These are phyloP conservation scores for Cladosporium sp. DNA, from an alignment of 2,329 filamentous ascomycete genomes.

Conservation along the genomic window DNA sequence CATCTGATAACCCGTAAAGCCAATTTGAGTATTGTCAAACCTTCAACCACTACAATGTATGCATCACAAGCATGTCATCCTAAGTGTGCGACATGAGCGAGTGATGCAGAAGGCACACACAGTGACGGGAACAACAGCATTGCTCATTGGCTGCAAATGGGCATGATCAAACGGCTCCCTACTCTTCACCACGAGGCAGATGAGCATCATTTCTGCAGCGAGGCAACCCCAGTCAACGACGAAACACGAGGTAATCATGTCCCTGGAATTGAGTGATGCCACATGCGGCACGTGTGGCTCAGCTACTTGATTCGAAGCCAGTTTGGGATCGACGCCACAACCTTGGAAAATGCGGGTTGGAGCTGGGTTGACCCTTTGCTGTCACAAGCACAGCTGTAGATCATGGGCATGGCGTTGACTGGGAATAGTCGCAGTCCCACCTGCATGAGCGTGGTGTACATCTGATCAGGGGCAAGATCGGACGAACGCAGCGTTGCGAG, in stretches of 20 bases:
- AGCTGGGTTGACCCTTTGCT: background rate
- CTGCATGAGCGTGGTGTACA: background rate
- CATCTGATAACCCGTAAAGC: background rate
- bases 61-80: background rate
- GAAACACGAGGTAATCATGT: background rate
- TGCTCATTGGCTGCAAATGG: background rate
- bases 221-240: background rate
- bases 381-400: background rate
- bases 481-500: background rate
- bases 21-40: background rate
- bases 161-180: background rate
- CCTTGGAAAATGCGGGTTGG: background rate
- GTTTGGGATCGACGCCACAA: background rate
- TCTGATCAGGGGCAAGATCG: background rate
- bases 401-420: background rate
- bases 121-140: background rate
- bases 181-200: background rate
- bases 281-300: background rate
- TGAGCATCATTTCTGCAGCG: background rate
- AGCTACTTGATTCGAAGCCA: background rate
- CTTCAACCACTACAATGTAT: background rate
- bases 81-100: background rate
- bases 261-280: background rate
- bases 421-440: background rate
- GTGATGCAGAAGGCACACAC: background rate